Conservation (phyloP, 148 eudicot species). For the Polygonum maritimum region DNA sequence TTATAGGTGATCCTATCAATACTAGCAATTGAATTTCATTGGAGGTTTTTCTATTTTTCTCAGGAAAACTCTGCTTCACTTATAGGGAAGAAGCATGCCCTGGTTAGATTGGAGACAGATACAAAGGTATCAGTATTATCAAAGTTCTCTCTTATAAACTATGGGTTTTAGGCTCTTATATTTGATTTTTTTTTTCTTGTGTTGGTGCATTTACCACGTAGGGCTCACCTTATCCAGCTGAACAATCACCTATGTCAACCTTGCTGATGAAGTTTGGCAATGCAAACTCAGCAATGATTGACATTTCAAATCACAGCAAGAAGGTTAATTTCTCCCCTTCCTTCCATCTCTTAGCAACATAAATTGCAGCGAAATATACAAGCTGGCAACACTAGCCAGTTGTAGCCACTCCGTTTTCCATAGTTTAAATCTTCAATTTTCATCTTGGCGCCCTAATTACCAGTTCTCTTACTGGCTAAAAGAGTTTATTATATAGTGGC, state of each 20-base stretch:
- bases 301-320: conserved; percentile 71
- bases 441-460: conserved; percentile 15
- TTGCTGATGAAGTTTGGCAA: conserved; percentile 64
- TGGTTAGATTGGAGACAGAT: conserved; percentile 23
- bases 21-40: conserved; percentile 1
- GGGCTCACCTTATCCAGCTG: conserved; percentile 45
- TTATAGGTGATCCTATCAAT: neutral
- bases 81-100: conserved; percentile 28
- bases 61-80: conserved; percentile 53
- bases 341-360: neutral
- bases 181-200: neutral
- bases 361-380: neutral
- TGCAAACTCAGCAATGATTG: conserved; percentile 45
- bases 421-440: neutral
- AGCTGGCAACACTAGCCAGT: neutral
- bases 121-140: conserved; percentile 19
- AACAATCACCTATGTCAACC: conserved; percentile 61
- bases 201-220: conserved; percentile 16
- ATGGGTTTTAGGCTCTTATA: neutral
- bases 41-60: neutral
- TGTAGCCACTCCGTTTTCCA: neutral
- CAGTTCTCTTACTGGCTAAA: too few species aligned
- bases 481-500: too few species aligned
- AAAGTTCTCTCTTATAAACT: neutral
- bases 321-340: conserved; percentile 40